These are phyloP conservation scores for Pseudogymnoascus sp. DNA, from an alignment of 2,329 filamentous ascomycete genomes.

Conservation along the genomic window DNA sequence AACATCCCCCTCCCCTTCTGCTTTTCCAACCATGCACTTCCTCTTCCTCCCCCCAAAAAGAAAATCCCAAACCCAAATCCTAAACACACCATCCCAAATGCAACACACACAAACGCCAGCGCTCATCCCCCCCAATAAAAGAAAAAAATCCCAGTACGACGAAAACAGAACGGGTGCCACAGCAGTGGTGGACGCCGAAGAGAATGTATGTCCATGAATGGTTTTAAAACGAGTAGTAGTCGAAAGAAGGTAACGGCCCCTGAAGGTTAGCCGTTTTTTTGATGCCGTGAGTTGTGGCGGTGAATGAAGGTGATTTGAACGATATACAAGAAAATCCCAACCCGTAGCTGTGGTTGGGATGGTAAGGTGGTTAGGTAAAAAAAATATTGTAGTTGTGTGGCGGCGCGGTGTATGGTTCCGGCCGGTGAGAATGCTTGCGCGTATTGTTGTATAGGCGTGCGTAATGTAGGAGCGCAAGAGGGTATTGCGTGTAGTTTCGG, in stretches of 20 bases:
- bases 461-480: background rate
- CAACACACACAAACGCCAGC: background rate
- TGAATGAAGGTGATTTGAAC: background rate
- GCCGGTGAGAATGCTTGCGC: background rate
- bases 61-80: background rate
- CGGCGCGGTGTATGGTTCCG: background rate
- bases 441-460: background rate
- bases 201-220: conserved; percentile 8
- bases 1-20: background rate
- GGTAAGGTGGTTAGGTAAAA: background rate
- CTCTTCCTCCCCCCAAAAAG: background rate
- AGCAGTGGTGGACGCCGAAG: background rate
- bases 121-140: background rate
- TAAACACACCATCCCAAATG: background rate
- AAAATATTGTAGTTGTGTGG: background rate
- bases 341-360: background rate
- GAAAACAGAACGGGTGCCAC: background rate
- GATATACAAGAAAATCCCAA: background rate
- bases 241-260: background rate
- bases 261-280: background rate
- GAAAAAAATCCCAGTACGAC: background rate
- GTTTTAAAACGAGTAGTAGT: background rate
- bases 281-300: background rate
- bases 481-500: background rate
- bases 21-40: background rate